These are phyloP conservation scores for Flaveria ramosissima DNA, from an alignment of 129 eudicot genomes.

Conservation along the genomic window DNA sequence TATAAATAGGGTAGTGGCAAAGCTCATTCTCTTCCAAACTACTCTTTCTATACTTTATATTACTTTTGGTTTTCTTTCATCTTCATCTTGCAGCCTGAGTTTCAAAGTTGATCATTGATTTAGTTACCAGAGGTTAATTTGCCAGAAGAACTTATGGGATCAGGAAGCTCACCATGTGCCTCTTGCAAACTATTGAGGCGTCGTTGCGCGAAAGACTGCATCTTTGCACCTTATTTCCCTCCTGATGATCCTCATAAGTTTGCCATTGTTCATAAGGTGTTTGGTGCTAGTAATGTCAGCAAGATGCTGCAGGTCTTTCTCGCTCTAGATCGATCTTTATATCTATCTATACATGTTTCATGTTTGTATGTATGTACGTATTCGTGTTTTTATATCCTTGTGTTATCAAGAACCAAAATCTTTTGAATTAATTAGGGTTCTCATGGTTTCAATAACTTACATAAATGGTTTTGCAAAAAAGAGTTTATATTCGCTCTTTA, in stretches of 20 bases:
- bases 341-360: neutral
- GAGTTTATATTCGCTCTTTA: no score
- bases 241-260: constrained; percentile 98
- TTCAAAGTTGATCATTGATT: neutral
- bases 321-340: constrained; percentile 10
- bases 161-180: constrained; percentile 94
- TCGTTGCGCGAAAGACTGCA: constrained; percentile 88
- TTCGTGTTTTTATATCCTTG: no score
- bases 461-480: no score
- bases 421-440: no score
- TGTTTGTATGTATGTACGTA: neutral
- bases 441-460: no score
- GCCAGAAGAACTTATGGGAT: constrained; percentile 42
- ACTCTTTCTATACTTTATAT: constrained; percentile 36
- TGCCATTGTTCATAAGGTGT: constrained; percentile 95
- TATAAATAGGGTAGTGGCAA: constrained; percentile 58
- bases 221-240: constrained; percentile 93
- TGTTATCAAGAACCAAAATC: no score
- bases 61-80: constrained; percentile 18
- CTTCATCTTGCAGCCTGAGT: constrained; percentile 26
- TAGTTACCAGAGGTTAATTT: constrained; percentile 22
- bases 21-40: constrained; percentile 58
- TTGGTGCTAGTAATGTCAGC: constrained; percentile 97
- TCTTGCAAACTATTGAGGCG: constrained; percentile 91
- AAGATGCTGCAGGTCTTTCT: constrained; percentile 92